These are phyloP conservation scores for Amauroascus verrucosus DNA, from an alignment of 2,329 filamentous ascomycete species.

Conservation along the genomic window DNA sequence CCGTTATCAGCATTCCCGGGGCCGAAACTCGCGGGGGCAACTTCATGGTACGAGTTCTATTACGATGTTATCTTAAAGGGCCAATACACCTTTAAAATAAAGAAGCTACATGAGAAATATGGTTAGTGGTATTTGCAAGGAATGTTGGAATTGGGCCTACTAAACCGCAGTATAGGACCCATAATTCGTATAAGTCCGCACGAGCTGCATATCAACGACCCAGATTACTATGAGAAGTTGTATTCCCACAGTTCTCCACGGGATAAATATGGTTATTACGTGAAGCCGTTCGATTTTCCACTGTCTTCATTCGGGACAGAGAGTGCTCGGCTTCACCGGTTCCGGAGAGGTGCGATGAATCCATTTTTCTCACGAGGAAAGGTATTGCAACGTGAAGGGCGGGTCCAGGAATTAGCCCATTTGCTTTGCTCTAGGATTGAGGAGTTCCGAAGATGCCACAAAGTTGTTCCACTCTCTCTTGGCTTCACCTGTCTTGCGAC, in stretches of 20 bases:
- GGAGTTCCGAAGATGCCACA: constrained; percentile 1
- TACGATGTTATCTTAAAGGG: constrained; percentile 22
- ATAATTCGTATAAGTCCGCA: constrained; percentile 22
- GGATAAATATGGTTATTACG: constrained; percentile 21
- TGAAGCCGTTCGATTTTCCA: constrained; percentile 21
- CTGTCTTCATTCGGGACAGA: constrained; percentile 25
- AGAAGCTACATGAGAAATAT: constrained; percentile 26
- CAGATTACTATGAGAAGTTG: constrained; percentile 19
- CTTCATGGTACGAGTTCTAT: constrained; percentile 23
- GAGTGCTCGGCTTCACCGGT: constrained; percentile 20
- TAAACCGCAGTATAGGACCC: constrained; percentile 15
- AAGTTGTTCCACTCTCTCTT: constrained; percentile 14
- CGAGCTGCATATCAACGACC: constrained; percentile 21
- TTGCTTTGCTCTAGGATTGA: constrained; percentile 16
- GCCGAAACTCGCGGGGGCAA: constrained; percentile 21
- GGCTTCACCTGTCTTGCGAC: constrained; percentile 26
- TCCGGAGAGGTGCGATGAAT: constrained; percentile 23
- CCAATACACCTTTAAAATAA: constrained; percentile 24
- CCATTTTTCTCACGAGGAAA: constrained; percentile 22
- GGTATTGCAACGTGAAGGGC: constrained; percentile 17
- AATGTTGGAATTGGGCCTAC: too few species aligned
- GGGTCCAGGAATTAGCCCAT: constrained; percentile 18
- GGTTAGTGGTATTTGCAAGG: constrained; percentile 15
- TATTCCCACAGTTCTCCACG: constrained; percentile 20
- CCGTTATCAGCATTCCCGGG: constrained; percentile 23